Evolutionary conservation across 2,329 filamentous ascomycete genomes (phyloP), one percentile per base, ranked within the genome.

Genomic region (Aspergillus ruber): DNA sequence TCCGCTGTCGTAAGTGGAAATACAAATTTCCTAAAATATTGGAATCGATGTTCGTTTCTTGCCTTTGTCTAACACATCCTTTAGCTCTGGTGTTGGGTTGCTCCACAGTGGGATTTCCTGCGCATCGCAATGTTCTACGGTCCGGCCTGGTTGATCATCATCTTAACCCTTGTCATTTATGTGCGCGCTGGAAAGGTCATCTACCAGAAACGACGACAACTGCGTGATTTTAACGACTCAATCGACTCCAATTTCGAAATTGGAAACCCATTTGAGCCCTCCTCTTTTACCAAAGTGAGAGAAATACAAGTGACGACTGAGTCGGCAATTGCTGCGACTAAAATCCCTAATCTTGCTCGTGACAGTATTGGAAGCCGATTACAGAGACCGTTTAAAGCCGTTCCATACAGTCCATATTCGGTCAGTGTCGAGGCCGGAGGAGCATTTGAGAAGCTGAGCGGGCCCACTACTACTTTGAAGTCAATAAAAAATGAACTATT

Each of bases 11-110:
- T 78, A 66, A 59, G 71, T 57, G 25, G 25, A 12, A 7, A 29
- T 29, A 2, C 25, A 29, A 3, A 18, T 18, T 20, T 36, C n/a
- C 33, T 15, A 7, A 17, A 4, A 5, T 10, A 5, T 20, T 39
- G 8, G 2, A 39, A 39, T 39, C 9, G 8, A 21, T 7, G 10
- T 10, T 21, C 27, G 29, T 8, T 29, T 29, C 9, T 29, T 29
- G 25, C 8, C 4, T 12, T 29, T 29, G 10, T 4, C 25, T 29
- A 12, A 39, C 39, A 45, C 9, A 15, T 10, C 35, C 20, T n/a
- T n/a, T n/a, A 78, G 74, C 68, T 93, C 18, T 94, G 88, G 88
- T 94, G 88, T 63, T 93, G 88, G 88, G 75, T 93, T 15, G 71
- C 76, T 2, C 61, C 71, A 2, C 68, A 79, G 4, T 90, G 84